phyloP scores from a whole-genome alignment of 1,284 basidiomycete species.

The Rhodotorula mucilaginosa region DNA sequence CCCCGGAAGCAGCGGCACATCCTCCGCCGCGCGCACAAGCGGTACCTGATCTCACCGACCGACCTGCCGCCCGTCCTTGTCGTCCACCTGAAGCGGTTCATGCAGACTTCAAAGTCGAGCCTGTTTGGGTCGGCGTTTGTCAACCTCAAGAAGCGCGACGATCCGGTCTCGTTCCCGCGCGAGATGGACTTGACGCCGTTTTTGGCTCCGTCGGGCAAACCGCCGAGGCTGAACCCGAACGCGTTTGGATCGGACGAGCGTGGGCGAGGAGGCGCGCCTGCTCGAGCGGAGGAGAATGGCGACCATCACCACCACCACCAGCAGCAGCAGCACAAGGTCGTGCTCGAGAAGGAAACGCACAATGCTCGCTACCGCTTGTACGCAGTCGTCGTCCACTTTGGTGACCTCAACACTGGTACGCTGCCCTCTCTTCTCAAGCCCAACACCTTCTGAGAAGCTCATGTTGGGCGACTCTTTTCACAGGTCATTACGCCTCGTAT shows the following conservation, averaged over 20 bases:
- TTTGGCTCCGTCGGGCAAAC: constrained; percentile 61
- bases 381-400: constrained; percentile 86
- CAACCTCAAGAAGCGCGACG: constrained; percentile 77
- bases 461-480: no score
- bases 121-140: constrained; percentile 57
- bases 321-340: constrained; percentile 8
- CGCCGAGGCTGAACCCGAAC: constrained; percentile 23
- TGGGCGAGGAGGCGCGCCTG: constrained; percentile 51
- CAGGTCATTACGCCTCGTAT: constrained; percentile 35
- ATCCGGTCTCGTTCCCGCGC: constrained; percentile 83
- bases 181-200: constrained; percentile 79
- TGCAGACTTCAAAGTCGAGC: constrained; percentile 61
- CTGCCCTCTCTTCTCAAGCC: constrained; percentile 56
- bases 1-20: constrained; percentile 53
- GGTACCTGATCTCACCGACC: constrained; percentile 81
- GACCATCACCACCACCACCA: not conserved
- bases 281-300: not conserved
- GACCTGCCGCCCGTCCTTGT: constrained; percentile 74
- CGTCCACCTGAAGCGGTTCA: constrained; percentile 90
- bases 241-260: constrained; percentile 37
- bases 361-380: constrained; percentile 46
- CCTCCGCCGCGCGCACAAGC: constrained; percentile 81
- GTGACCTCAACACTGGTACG: constrained; percentile 73
- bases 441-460: not conserved
- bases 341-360: constrained; percentile 49